phyloP scores from a whole-genome alignment of 306 rosid genomes.

The Casuarina equisetifolia region DNA sequence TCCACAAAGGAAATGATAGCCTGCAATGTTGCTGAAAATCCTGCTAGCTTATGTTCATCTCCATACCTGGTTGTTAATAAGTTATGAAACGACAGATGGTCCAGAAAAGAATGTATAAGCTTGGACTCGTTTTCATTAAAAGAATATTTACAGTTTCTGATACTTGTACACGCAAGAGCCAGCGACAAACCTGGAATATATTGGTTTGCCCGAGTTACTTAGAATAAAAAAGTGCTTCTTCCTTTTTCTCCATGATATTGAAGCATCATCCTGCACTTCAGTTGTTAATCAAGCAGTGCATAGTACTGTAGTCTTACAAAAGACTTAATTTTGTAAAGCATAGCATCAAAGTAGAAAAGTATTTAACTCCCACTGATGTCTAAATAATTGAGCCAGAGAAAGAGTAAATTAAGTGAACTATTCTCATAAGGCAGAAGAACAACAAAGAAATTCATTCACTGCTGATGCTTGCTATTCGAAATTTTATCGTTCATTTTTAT shows the following conservation, averaged over 20 bases:
- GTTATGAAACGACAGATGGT: conserved; percentile 25
- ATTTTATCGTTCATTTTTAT: not conserved
- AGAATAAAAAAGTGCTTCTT: conserved; percentile 87
- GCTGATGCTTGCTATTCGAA: not conserved
- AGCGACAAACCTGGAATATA: conserved; percentile 77
- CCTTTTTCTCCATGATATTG: conserved; percentile 91
- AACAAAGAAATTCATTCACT: not conserved
- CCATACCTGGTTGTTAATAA: conserved; percentile 61
- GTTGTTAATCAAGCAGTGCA: conserved; percentile 48
- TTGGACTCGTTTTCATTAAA: conserved; percentile 10
- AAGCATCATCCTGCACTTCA: conserved; percentile 94
- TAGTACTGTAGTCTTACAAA: conserved; percentile 29
- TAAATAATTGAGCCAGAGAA: not conserved
- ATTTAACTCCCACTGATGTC: not conserved
- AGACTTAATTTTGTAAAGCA: conserved; percentile 7
- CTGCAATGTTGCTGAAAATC: conserved; percentile 96
- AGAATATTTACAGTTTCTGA: conserved; percentile 18
- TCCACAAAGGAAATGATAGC: conserved; percentile 95
- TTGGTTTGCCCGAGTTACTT: conserved; percentile 94
- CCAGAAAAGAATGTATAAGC: not conserved
- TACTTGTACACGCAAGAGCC: conserved; percentile 10
- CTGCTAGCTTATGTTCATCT: conserved; percentile 95
- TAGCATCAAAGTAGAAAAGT: conserved; percentile 5
- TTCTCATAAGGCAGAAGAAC: not conserved
- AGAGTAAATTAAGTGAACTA: not conserved